Evolutionary conservation across 148 eudicot species (phyloP), one percentile per base, ranked within the genome.

Genomic region (Amaranthus hypochondriacus): DNA sequence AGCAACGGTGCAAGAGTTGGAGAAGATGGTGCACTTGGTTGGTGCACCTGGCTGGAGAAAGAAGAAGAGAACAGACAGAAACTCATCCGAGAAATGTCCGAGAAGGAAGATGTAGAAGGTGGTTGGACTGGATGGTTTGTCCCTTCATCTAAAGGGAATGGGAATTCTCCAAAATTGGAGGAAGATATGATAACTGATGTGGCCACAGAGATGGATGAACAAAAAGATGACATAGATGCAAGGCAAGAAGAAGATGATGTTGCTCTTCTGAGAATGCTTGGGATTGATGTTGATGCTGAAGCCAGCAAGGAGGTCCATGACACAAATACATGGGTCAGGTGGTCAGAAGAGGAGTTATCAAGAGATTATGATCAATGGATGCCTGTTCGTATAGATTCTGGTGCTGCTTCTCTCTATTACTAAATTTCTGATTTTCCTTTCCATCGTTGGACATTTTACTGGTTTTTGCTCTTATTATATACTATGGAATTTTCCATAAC

Each of bases 101-200:
- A 73, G 0, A 77, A 68, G 76, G 82, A 82, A 66, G 86, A 77
- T 74, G 96, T 90, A 58, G 86, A 85, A 85, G 93, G 90, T 76
- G 97, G 98, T 8, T 92, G 98, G 98, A 86, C 92, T 46, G 97
- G 98, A 73, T 95, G 98, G 98, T 84, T 85, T 68, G 84, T 75
- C 75, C 93, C 89, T 60, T 63, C 81, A 77, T 75, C 84, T 28
- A 83, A 83, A 70, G 84, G 60, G 58, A 70, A 76, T 58, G 85
- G 79, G 57, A 63, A 52, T 68, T 70, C 52, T 57, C 78, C 59
- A 47, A 63, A 15, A 64, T 66, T 72, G 13, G 87, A 82, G 75
- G 57, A 69, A 81, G 69, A n/a, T 9, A 70, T 48, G 11, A 77
- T 54, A 57, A 74, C 44, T 78, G 84, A 85, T 78, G 77, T 70